Conservation (phyloP, 129 eudicot species). For the Cynara cardunculus region DNA sequence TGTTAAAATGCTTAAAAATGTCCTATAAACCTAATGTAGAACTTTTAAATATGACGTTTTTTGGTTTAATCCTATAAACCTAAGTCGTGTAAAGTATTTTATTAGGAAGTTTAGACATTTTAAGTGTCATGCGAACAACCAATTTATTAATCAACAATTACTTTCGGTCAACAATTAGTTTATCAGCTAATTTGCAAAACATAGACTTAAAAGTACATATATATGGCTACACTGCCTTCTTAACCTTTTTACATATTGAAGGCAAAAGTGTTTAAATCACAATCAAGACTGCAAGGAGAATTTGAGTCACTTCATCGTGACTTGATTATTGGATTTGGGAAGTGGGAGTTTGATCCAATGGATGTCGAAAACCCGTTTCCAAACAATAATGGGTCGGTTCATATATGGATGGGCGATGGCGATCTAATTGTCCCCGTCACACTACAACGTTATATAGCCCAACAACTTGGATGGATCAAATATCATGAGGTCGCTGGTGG, state of each 20-base stretch:
- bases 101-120: too few relatives aligned
- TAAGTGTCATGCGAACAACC: too few relatives aligned
- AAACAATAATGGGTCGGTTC: slow-evolving; percentile 44
- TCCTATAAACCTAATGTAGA: too few relatives aligned
- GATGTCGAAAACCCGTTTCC: slow-evolving; percentile 49
- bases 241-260: not conserved
- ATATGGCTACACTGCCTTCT: not conserved
- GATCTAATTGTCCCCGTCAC: slow-evolving; percentile 49
- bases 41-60: too few relatives aligned
- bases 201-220: not conserved
- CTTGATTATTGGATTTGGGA: slow-evolving; percentile 59
- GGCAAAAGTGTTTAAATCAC: slow-evolving; percentile 13
- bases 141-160: too few relatives aligned
- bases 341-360: slow-evolving; percentile 78
- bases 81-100: too few relatives aligned
- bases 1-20: too few relatives aligned
- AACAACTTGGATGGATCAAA: slow-evolving; percentile 51
- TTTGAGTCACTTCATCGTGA: slow-evolving; percentile 63
- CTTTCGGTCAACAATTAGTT: too few relatives aligned
- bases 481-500: slow-evolving; percentile 59
- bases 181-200: not conserved
- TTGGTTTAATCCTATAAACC: too few relatives aligned
- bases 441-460: slow-evolving; percentile 54
- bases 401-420: slow-evolving; percentile 73
- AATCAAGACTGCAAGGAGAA: slow-evolving; percentile 61